Evolutionary conservation across 305 asterid species (phyloP).

Genomic region (Solanum hybrid): DNA sequence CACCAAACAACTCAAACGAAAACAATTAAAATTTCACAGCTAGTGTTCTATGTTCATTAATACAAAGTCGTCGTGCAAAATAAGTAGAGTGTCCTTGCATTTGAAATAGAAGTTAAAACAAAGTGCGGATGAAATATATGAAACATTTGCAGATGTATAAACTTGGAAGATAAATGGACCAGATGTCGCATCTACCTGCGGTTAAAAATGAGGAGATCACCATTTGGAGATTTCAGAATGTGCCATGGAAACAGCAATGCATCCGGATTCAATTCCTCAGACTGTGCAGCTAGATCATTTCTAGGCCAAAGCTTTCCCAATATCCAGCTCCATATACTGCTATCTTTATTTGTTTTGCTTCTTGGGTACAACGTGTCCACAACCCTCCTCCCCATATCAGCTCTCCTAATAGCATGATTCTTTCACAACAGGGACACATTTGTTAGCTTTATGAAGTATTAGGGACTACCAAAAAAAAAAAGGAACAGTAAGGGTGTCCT

Average conservation of each 20-base stretch:
- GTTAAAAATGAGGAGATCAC: conserved; percentile 49
- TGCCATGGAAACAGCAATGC: conserved; percentile 87
- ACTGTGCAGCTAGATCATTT: conserved; percentile 20
- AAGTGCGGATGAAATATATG: background rate
- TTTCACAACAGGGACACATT: conserved; percentile 15
- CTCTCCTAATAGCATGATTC: conserved; percentile 95
- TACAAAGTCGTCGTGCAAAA: background rate
- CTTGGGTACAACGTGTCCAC: conserved; percentile 70
- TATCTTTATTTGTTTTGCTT: conserved; percentile 21
- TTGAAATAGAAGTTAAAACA: background rate
- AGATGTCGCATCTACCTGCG: conserved; percentile 41
- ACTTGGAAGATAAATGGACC: background rate
- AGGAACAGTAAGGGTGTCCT: background rate
- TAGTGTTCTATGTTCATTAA: background rate
- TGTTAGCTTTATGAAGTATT: background rate
- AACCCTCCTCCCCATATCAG: conserved; percentile 66
- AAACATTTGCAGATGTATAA: background rate
- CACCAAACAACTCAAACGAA: background rate
- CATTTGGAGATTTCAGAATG: conserved; percentile 45
- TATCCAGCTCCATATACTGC: conserved; percentile 58
- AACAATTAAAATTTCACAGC: background rate
- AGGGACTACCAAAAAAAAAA: background rate
- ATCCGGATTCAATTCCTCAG: conserved; percentile 42
- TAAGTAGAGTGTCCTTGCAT: background rate
- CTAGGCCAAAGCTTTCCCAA: conserved; percentile 49